These are phyloP conservation scores for Termitomyces eurrhizus DNA, from an alignment of 768 basidiomycete genomes.

Conservation along the genomic window DNA sequence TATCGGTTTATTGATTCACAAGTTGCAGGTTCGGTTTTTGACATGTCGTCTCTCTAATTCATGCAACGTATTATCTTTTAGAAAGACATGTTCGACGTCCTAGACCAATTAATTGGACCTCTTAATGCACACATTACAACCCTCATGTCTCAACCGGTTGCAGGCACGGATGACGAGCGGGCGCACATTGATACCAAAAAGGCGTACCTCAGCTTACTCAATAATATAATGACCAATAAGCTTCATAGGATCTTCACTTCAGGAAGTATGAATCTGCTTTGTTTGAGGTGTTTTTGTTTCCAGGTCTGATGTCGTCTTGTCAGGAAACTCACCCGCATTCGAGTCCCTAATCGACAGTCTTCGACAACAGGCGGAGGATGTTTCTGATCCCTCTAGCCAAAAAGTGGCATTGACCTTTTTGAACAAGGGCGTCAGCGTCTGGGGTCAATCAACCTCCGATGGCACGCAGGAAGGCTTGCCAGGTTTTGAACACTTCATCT, in stretches of 20 bases:
- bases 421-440: constrained; percentile 57
- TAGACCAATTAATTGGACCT: constrained; percentile 88
- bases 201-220: constrained; percentile 82
- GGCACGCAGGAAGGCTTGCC: constrained; percentile 54
- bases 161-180: constrained; percentile 84
- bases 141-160: constrained; percentile 74
- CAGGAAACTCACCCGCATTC: constrained; percentile 52
- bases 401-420: constrained; percentile 81
- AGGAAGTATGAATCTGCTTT: constrained; percentile 53
- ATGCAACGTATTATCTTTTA: constrained; percentile 24
- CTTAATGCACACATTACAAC: constrained; percentile 78
- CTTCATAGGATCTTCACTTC: constrained; percentile 85
- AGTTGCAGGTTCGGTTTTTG: constrained; percentile 64
- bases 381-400: constrained; percentile 72
- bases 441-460: constrained; percentile 54
- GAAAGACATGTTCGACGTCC: constrained; percentile 82
- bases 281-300: neutral
- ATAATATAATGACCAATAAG: constrained; percentile 75
- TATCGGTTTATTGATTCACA: constrained; percentile 86
- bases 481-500: constrained; percentile 91
- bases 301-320: neutral
- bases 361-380: constrained; percentile 67
- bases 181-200: constrained; percentile 80
- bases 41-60: neutral
- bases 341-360: constrained; percentile 76